These are phyloP conservation scores for Fusarium sp. DNA, from an alignment of 2,329 filamentous ascomycete genomes.

Conservation along the genomic window DNA sequence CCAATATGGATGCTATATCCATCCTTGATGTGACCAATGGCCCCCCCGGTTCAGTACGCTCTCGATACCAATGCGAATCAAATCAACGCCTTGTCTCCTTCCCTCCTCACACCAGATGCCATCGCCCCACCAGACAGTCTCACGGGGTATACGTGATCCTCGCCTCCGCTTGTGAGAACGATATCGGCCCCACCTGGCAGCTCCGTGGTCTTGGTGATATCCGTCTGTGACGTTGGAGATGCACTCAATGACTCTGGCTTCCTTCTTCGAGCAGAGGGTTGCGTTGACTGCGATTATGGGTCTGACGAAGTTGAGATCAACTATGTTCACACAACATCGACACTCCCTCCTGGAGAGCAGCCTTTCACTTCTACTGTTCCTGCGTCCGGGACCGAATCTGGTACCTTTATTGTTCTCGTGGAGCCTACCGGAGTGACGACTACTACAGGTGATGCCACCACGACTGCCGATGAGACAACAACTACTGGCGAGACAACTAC, in stretches of 20 bases:
- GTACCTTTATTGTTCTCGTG: background rate
- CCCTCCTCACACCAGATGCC: background rate
- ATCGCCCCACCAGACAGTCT: background rate
- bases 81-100: background rate
- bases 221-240: background rate
- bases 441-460: background rate
- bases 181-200: background rate
- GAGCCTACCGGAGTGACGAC: background rate
- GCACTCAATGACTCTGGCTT: background rate
- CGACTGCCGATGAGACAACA: background rate
- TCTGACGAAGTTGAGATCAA: background rate
- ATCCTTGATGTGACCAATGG: background rate
- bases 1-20: background rate
- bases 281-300: background rate
- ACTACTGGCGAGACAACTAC: background rate
- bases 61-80: background rate
- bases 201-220: rapidly evolving
- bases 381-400: rapidly evolving
- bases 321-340: background rate
- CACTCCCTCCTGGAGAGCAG: background rate
- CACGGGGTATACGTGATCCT: background rate
- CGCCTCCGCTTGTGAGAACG: background rate
- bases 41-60: background rate
- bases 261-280: background rate
- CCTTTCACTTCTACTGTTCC: background rate